A percentile compares a stretch with the other conserved stretches of the same genome.
These are phyloP conservation scores for Durusdinium trenchii DNA, from an alignment of 73 alveolate species.

Conservation along the genomic window DNA sequence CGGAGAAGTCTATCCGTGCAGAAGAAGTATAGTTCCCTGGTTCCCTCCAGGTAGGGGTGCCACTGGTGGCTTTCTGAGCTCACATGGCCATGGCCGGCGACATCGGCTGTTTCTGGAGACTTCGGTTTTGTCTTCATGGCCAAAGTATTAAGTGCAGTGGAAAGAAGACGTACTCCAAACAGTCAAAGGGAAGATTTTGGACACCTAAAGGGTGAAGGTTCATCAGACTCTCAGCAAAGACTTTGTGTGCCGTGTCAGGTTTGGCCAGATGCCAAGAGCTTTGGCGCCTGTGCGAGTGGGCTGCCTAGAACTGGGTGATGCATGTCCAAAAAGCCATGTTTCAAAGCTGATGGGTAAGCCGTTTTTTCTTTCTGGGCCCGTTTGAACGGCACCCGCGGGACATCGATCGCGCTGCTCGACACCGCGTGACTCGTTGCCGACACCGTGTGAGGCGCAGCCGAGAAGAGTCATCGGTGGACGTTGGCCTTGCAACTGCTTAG, in stretches of 20 bases:
- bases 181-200: too few relatives aligned
- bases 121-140: too few relatives aligned
- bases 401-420: too few relatives aligned
- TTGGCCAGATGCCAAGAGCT: slow-evolving; percentile 20
- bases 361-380: too few relatives aligned
- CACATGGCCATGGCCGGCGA: background rate
- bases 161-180: too few relatives aligned
- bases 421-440: too few relatives aligned
- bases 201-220: background rate
- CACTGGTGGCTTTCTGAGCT: background rate
- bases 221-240: background rate
- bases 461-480: slow-evolving; percentile 32
- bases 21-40: background rate
- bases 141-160: too few relatives aligned
- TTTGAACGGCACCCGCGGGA: too few relatives aligned
- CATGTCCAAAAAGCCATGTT: background rate
- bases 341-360: background rate
- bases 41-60: background rate
- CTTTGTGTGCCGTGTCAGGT: background rate
- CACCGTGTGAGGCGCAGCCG: slow-evolving; percentile 16
- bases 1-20: background rate
- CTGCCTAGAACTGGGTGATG: background rate
- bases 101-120: too few relatives aligned
- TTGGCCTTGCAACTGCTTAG: slow-evolving; percentile 36
- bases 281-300: slow-evolving; percentile 48